phyloP scores from a whole-genome alignment of 2,329 filamentous ascomycete species.

The Pseudogymnoascus sp. region DNA sequence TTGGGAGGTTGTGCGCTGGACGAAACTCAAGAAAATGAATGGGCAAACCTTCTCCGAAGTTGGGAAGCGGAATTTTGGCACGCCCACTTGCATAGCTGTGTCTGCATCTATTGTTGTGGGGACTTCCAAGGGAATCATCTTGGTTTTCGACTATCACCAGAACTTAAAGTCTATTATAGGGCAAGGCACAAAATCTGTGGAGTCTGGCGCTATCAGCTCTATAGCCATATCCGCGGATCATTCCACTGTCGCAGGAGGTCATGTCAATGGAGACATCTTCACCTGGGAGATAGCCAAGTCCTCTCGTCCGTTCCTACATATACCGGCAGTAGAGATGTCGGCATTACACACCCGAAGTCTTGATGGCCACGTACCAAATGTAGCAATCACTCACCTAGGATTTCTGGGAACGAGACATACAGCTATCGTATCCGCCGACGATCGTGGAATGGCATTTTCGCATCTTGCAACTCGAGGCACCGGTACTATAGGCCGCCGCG shows the following conservation, averaged over 20 bases:
- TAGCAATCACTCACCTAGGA: constrained; percentile 79
- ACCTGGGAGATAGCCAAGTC: constrained; percentile 87
- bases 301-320: constrained; percentile 81
- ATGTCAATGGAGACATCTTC: constrained; percentile 85
- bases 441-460: constrained; percentile 95
- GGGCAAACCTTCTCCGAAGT: constrained; percentile 86
- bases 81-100: constrained; percentile 80
- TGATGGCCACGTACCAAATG: constrained; percentile 76
- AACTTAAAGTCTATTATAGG: constrained; percentile 90
- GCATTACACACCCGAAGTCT: constrained; percentile 56
- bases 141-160: constrained; percentile 97
- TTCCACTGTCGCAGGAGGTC: constrained; percentile 80
- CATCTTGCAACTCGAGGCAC: constrained; percentile 89
- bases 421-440: constrained; percentile 88
- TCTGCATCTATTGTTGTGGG: constrained; percentile 84
- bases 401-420: constrained; percentile 92
- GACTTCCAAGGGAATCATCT: constrained; percentile 86
- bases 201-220: constrained; percentile 80
- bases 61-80: constrained; percentile 85
- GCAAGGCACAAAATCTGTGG: constrained; percentile 85
- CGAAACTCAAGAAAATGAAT: constrained; percentile 80
- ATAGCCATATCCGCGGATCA: constrained; percentile 91
- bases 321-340: constrained; percentile 64
- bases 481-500: constrained; percentile 72
- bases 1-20: constrained; percentile 98